Evolutionary conservation across 164 flowering plant genomes (phyloP), one percentile per base, ranked within the genome.

Genomic region (Macadamia integrifolia): DNA sequence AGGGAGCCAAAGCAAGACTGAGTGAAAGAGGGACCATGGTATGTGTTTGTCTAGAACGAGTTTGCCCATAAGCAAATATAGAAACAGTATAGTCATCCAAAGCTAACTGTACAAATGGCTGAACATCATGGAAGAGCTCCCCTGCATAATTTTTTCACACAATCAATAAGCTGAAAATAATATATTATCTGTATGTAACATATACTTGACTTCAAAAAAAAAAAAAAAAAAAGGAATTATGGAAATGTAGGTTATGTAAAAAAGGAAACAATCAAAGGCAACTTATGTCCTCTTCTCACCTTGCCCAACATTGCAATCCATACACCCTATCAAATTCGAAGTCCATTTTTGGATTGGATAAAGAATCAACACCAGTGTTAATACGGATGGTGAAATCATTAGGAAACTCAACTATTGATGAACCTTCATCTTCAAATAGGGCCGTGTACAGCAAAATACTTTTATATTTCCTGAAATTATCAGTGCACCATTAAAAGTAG

Each of bases 261-360:
- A 44, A 60, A 44, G 32, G 46, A 65, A 58, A 50, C 31, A 68
- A 61, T 32, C 29, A 58, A 35, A 55, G 43, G 58, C 50, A 70
- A 49, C 30, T 49, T 7, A 10, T 31, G 18, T 58, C 23, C 23
- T 66, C 53, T 15, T 67, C 81, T 74, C 71, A 91, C 99, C 93
- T 87, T 95, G 99, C 69, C 97, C 93, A 81, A 95, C 87, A 82
- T 95, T 95, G 99, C 75, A 98, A 98, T 65, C 97, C 98, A 84
- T 92, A 95, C 57, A 95, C 99, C 78, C 90, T 84, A 72, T 95
- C 98, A 81, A 92, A 84, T 79, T 95, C 97, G 84, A 84, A 95
- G 80, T 92, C 98, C 76, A 85, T 95, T 77, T 89, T 95, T 13
- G 23, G 23, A 23, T 23, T 23, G 23, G 23, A 23, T 23, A 23